Evolutionary conservation across 306 rosid species (phyloP).

Genomic region (Dalbergia oliveri): DNA sequence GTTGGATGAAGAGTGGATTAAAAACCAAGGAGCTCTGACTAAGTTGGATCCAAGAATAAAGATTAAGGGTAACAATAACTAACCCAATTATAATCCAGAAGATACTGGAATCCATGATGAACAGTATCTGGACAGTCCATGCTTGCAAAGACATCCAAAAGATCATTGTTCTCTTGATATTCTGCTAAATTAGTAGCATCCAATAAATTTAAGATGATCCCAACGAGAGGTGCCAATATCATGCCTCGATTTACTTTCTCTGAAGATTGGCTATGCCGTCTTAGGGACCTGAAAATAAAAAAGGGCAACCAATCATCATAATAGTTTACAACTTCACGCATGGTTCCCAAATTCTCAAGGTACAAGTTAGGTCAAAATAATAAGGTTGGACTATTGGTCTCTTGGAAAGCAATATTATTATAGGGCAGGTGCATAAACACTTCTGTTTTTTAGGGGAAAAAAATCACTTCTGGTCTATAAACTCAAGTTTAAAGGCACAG

Average conservation of each 20-base stretch:
- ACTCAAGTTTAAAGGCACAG: slow-evolving; percentile 17
- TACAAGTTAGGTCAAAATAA: slow-evolving; percentile 24
- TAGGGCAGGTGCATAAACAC: slow-evolving; percentile 1
- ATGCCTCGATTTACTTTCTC: slow-evolving; percentile 92
- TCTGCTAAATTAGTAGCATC: slow-evolving; percentile 70
- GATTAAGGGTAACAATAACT: slow-evolving; percentile 47
- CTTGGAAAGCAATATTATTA: slow-evolving; percentile 24
- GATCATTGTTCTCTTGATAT: slow-evolving; percentile 69
- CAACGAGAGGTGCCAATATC: slow-evolving; percentile 93
- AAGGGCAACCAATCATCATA: slow-evolving; percentile 24
- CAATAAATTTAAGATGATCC: slow-evolving; percentile 87
- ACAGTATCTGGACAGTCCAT: slow-evolving; percentile 88
- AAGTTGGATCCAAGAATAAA: slow-evolving; percentile 22
- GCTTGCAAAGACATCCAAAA: slow-evolving; percentile 85
- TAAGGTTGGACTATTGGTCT: slow-evolving; percentile 7
- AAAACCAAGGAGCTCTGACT: slow-evolving; percentile 31
- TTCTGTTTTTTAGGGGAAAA: background rate
- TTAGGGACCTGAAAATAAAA: slow-evolving; percentile 66
- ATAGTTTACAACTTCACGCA: slow-evolving; percentile 14
- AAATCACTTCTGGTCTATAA: background rate
- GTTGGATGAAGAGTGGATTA: background rate
- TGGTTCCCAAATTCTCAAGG: slow-evolving; percentile 35
- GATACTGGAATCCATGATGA: slow-evolving; percentile 82
- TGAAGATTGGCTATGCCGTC: slow-evolving; percentile 78
- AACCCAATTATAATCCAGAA: slow-evolving; percentile 94